These are phyloP conservation scores for Starmerella sirachaensis DNA, from an alignment of 805 yeast species.

Conservation along the genomic window DNA sequence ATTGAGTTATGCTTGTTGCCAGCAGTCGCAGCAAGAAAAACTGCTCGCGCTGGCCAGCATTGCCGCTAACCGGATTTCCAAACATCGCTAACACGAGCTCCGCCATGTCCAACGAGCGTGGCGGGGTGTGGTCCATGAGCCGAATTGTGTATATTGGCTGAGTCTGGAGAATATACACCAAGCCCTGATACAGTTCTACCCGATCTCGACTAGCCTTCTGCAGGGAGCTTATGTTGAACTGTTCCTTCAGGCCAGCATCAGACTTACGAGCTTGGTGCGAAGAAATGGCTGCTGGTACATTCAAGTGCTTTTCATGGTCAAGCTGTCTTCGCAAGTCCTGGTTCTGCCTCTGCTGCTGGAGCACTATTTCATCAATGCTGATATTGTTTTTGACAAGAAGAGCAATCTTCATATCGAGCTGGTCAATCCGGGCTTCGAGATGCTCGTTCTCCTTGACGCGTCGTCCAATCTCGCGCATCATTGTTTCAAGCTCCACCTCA, in stretches of 20 bases:
- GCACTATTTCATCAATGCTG: conserved; percentile 52
- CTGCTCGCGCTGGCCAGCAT: conserved; percentile 56
- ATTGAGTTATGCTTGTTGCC: conserved; percentile 21
- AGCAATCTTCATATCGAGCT: conserved; percentile 66
- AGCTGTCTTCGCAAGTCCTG: conserved; percentile 6
- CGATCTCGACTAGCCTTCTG: conserved; percentile 34
- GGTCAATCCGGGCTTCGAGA: conserved; percentile 61
- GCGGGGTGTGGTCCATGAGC: conserved; percentile 28
- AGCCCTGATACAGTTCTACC: conserved; percentile 57
- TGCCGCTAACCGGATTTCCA: conserved; percentile 29
- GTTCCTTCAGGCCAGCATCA: conserved; percentile 12
- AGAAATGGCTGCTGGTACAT: neutral
- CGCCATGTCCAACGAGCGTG: conserved; percentile 19
- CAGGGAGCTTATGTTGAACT: conserved; percentile 30
- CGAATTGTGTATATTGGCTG: conserved; percentile 62
- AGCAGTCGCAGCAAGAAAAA: conserved; percentile 50
- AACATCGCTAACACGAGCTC: conserved; percentile 27
- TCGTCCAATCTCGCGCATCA: conserved; percentile 56
- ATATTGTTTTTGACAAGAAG: conserved; percentile 69
- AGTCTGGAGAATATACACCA: conserved; percentile 74
- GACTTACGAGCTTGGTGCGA: too few species aligned
- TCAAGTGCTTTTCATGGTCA: conserved; percentile 4
- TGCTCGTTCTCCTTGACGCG: conserved; percentile 59
- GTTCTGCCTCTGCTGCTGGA: conserved; percentile 18
- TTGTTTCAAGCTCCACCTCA: conserved; percentile 54